Conservation (phyloP, 1,284 basidiomycete genomes). For the Trichosporon coremiiforme region DNA sequence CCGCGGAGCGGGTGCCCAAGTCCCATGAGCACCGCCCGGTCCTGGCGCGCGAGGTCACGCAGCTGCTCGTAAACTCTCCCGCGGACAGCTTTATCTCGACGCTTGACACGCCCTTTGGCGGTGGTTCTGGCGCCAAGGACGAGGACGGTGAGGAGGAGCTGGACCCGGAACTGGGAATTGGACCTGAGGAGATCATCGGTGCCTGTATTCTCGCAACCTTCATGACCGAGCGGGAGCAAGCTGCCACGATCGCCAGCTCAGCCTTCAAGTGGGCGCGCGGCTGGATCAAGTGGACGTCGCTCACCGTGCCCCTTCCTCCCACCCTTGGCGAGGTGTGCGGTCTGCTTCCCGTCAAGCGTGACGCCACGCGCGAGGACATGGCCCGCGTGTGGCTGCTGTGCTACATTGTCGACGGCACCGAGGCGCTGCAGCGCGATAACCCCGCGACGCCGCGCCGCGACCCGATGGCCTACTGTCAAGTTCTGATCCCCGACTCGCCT, state of each 20-base stretch:
- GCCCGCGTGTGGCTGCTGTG: constrained; percentile 51
- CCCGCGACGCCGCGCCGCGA: constrained; percentile 32
- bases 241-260: constrained; percentile 40
- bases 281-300: constrained; percentile 44
- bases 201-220: constrained; percentile 47
- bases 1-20: constrained; percentile 42
- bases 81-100: constrained; percentile 41
- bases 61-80: constrained; percentile 42
- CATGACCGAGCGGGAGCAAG: constrained; percentile 41
- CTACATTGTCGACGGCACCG: constrained; percentile 47
- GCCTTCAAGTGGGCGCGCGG: constrained; percentile 53
- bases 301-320: constrained; percentile 30
- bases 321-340: constrained; percentile 43
- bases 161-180: constrained; percentile 53
- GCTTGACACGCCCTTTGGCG: constrained; percentile 28
- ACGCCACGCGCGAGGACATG: constrained; percentile 41
- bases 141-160: constrained; percentile 35
- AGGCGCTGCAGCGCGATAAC: constrained; percentile 36
- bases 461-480: constrained; percentile 35
- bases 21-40: constrained; percentile 32
- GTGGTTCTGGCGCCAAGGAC: constrained; percentile 28
- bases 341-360: constrained; percentile 43
- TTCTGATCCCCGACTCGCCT: constrained; percentile 33
- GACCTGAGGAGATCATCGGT: constrained; percentile 54
- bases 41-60: constrained; percentile 40